These are phyloP conservation scores for Kluyveromyces sp. DNA, from an alignment of 1,139 yeast genomes.

Conservation along the genomic window DNA sequence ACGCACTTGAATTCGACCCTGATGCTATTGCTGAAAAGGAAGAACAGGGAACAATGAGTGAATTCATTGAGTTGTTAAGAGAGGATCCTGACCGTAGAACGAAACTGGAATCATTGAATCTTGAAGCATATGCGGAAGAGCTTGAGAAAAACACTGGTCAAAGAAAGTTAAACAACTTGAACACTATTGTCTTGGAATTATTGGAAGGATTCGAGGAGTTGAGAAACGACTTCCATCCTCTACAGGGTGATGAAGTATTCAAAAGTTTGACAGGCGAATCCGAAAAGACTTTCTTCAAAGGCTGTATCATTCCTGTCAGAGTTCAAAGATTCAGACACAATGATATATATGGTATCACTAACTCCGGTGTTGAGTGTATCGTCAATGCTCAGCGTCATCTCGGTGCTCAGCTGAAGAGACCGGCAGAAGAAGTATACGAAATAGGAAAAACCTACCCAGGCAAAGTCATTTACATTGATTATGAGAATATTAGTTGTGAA, in stretches of 20 bases:
- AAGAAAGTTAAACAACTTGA: conserved; percentile 30
- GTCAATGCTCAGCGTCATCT: conserved; percentile 59
- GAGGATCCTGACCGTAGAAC: conserved; percentile 57
- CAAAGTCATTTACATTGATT: conserved; percentile 62
- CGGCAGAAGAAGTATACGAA: conserved; percentile 42
- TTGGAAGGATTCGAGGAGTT: conserved; percentile 83
- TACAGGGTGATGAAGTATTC: conserved; percentile 70
- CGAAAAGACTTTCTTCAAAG: conserved; percentile 55
- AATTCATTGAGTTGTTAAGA: conserved; percentile 73
- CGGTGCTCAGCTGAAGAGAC: conserved; percentile 44
- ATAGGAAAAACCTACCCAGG: conserved; percentile 84
- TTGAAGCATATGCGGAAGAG: conserved; percentile 92
- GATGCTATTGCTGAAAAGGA: conserved; percentile 83
- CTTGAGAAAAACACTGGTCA: conserved; percentile 54
- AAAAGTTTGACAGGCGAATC: conserved; percentile 88
- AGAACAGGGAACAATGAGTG: conserved; percentile 53
- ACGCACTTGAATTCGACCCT: conserved; percentile 92
- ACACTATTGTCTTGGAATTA: conserved; percentile 79
- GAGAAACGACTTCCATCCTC: conserved; percentile 61
- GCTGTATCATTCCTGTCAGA: conserved; percentile 71
- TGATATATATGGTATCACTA: conserved; percentile 53
- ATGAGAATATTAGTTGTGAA: conserved; percentile 64
- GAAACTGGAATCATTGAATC: conserved; percentile 73
- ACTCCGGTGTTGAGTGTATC: conserved; percentile 70
- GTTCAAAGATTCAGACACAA: conserved; percentile 39